A percentile compares a stretch with the other conserved stretches of the same genome.
phyloP scores from a whole-genome alignment of 306 rosid genomes.

The Malus fusca region DNA sequence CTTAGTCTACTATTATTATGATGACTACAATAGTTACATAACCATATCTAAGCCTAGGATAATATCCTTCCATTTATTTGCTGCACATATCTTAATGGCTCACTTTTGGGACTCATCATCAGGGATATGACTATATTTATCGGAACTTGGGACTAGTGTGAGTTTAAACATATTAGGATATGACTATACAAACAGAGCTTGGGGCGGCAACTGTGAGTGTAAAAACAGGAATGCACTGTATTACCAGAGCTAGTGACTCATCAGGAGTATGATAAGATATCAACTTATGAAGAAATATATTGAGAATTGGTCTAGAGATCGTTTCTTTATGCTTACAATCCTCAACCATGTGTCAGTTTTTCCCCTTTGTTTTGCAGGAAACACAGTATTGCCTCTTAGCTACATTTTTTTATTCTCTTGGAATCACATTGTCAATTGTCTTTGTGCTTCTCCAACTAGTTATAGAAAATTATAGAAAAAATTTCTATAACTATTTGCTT shows the following conservation, averaged over 20 bases:
- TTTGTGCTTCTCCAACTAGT: background rate
- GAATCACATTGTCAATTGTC: background rate
- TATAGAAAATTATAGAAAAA: too few species aligned
- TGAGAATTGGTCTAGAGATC: background rate
- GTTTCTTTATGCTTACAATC: background rate
- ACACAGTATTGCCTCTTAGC: background rate
- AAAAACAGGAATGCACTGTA: background rate
- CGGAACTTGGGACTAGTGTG: background rate
- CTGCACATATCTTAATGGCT: background rate
- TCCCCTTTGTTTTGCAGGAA: background rate
- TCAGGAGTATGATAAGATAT: background rate
- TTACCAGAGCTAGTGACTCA: background rate
- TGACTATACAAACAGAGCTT: background rate
- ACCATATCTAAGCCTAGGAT: background rate
- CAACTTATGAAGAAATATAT: background rate
- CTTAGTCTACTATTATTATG: background rate
- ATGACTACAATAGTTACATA: background rate
- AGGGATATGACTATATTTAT: background rate
- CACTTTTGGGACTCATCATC: background rate
- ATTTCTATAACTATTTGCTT: background rate
- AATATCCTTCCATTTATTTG: background rate
- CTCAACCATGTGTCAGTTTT: background rate
- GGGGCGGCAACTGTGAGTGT: background rate
- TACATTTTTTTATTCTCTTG: background rate
- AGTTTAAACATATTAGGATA: background rate